Evolutionary conservation across 306 rosid genomes (phyloP).

Genomic region (Carpinus fangiana): DNA sequence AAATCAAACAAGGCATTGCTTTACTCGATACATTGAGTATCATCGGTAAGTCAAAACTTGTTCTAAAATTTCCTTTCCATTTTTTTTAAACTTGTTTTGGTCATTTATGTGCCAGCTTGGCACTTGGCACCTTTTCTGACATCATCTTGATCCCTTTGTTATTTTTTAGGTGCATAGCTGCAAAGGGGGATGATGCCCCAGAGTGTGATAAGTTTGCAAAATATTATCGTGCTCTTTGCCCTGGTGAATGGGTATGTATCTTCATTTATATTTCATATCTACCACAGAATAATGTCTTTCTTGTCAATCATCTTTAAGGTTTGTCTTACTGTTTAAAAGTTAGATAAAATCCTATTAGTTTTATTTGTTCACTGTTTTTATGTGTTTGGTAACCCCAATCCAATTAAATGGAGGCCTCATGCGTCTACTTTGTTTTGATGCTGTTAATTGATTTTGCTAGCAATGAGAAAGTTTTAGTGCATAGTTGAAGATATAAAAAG

Average conservation of each 20-base stretch:
- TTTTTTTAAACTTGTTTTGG: conserved; percentile 3
- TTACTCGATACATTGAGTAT: conserved; percentile 86
- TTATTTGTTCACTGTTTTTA: not conserved
- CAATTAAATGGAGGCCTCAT: not conserved
- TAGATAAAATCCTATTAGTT: not conserved
- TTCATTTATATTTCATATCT: conserved; percentile 5
- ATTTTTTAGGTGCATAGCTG: conserved; percentile 67
- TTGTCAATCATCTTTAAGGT: not conserved
- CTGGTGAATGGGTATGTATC: conserved; percentile 94
- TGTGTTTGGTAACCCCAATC: not conserved
- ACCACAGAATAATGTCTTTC: not conserved
- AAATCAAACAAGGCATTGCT: conserved; percentile 97
- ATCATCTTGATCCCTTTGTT: conserved; percentile 13
- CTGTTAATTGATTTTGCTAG: not conserved
- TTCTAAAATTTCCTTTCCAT: conserved; percentile 2
- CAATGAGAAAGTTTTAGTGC: not conserved
- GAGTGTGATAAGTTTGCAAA: conserved; percentile 90
- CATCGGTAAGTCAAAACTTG: conserved; percentile 58
- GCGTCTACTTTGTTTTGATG: not conserved
- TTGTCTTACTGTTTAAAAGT: not conserved
- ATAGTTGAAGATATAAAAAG: not conserved
- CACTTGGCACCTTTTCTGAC: not conserved
- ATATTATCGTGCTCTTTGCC: conserved; percentile 92
- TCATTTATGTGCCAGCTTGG: not conserved
- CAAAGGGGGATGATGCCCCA: conserved; percentile 85